These are phyloP conservation scores for Paxillus rubicundulus DNA, from an alignment of 768 basidiomycete genomes.

Conservation along the genomic window DNA sequence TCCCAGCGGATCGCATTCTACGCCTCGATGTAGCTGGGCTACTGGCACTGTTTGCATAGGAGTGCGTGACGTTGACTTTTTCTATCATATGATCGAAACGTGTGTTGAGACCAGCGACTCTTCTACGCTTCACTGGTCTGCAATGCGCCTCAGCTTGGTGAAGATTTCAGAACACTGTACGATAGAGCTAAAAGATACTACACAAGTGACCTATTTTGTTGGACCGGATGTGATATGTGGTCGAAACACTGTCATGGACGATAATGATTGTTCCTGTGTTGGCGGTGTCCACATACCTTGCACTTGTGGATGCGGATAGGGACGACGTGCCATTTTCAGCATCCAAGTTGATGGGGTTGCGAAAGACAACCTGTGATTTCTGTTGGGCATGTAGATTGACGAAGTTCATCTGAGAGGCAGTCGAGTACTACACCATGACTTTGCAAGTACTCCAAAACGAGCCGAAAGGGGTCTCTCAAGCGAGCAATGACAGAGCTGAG, in stretches of 20 bases:
- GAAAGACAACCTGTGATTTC: neutral
- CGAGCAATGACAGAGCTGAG: no score
- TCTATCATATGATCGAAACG: slow-evolving; percentile 69
- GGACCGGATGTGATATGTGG: neutral
- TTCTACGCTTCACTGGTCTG: slow-evolving; percentile 45
- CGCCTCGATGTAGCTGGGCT: slow-evolving; percentile 26
- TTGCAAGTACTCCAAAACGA: no score
- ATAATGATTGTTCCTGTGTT: neutral
- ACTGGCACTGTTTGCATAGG: slow-evolving; percentile 14
- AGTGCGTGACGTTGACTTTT: slow-evolving; percentile 45
- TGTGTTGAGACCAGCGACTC: slow-evolving; percentile 49
- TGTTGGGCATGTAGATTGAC: neutral
- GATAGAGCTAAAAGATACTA: neutral
- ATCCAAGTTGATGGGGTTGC: neutral
- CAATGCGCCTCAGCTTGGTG: slow-evolving; percentile 7
- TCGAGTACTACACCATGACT: no score
- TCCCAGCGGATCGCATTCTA: slow-evolving; percentile 40
- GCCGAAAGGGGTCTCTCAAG: no score
- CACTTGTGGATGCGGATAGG: neutral
- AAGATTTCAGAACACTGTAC: neutral
- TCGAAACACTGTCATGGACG: slow-evolving; percentile 1
- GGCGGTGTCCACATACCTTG: neutral
- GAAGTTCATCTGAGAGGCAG: no score
- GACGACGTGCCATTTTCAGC: neutral
- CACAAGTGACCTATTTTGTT: slow-evolving; percentile 14